These are phyloP conservation scores for maize (Zea mays) DNA, from an alignment of 176 grass and related monocot species.

Conservation along the genomic window Zm-B73-REFERENCE-NAM-5.0 NC_050100.1:223469001-223469500, in stretches of 20 bases:
- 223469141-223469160: constrained; percentile 1
- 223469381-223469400: too few relatives aligned
- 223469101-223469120: constrained; percentile 37
- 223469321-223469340: too few relatives aligned
- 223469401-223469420: too few relatives aligned
- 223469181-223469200: constrained; percentile 24
- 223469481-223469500: not conserved
- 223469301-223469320: too few relatives aligned
- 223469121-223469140: constrained; percentile 26
- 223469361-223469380: too few relatives aligned
- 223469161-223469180: constrained; percentile 20
- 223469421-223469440: too few relatives aligned
- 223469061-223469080: constrained; percentile 1
- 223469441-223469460: too few relatives aligned
- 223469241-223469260: not conserved
- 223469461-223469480: not conserved
- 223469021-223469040: not conserved
- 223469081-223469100: constrained; percentile 20
- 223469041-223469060: not conserved
- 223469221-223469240: constrained; percentile 5
- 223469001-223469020: not conserved
- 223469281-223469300: not conserved
- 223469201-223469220: constrained; percentile 20
- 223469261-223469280: not conserved
- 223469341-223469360: too few relatives aligned